Evolutionary conservation across 1,139 yeast genomes (phyloP).

Genomic region (Hemisphaericaspora xylofermentans): DNA sequence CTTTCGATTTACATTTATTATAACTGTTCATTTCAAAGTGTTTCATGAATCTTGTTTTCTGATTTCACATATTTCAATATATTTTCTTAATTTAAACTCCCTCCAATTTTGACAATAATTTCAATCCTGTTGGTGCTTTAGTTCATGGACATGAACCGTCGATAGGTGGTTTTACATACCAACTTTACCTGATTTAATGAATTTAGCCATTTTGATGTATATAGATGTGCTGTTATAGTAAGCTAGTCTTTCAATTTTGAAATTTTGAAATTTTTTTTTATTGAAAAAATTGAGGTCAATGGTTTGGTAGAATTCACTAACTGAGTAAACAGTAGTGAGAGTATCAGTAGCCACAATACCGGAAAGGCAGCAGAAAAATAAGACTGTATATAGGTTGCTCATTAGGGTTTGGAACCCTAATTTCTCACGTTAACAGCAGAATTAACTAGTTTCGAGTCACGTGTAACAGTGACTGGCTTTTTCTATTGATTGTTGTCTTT

Average conservation of each 20-base stretch:
- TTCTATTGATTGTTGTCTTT: background rate
- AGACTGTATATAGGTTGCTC: slow-evolving; percentile 3
- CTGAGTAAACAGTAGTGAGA: too few species aligned
- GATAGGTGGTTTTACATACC: slow-evolving; percentile 59
- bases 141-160: background rate
- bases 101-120: background rate
- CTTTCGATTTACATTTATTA: too few species aligned
- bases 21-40: too few species aligned
- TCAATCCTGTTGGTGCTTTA: background rate
- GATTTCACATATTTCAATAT: background rate
- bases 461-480: background rate
- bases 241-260: background rate
- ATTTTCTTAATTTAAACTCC: background rate
- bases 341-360: too few species aligned
- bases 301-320: background rate
- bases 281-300: slow-evolving; percentile 1
- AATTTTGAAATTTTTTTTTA: slow-evolving; percentile 14
- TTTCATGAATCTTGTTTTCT: background rate
- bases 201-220: slow-evolving; percentile 75
- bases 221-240: slow-evolving; percentile 11
- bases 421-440: background rate
- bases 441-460: background rate
- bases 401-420: slow-evolving; percentile 10
- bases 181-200: slow-evolving; percentile 99
- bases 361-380: too few species aligned